A percentile compares a stretch with the other conserved stretches of the same genome.
Conservation (phyloP, 345 rosid species). For the Camelina laxa region DNA sequence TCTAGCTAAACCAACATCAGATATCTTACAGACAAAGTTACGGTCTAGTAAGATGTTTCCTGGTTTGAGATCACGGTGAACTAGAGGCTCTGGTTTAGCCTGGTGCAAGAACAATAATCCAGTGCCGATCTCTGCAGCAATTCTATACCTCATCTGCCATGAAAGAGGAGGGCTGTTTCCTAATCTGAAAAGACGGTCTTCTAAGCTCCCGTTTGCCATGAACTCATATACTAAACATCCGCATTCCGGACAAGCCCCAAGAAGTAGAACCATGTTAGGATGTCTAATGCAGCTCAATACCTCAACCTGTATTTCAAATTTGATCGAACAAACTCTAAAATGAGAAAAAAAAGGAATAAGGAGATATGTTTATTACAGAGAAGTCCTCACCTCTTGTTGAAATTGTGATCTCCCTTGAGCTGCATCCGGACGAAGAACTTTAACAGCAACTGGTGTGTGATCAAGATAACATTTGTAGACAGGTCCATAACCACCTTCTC, state of each 20-base stretch:
- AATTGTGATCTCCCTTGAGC: conserved; percentile 97
- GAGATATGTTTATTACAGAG: not conserved
- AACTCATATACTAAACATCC: conserved; percentile 90
- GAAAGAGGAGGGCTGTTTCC: conserved; percentile 68
- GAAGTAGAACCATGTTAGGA: conserved; percentile 90
- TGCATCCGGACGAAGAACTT: conserved; percentile 90
- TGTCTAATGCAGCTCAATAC: conserved; percentile 89
- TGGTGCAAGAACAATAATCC: conserved; percentile 86
- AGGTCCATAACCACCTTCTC: conserved; percentile 99
- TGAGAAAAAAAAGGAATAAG: not conserved
- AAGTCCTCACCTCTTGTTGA: conserved; percentile 71
- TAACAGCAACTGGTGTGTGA: conserved; percentile 90
- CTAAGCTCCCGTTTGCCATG: conserved; percentile 94
- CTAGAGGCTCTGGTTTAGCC: conserved; percentile 87
- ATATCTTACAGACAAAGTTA: conserved; percentile 88
- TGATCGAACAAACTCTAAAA: not conserved
- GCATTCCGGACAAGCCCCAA: conserved; percentile 89
- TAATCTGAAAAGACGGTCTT: conserved; percentile 69
- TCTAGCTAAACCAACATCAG: conserved; percentile 92
- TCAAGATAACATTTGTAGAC: conserved; percentile 80
- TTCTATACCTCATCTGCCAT: conserved; percentile 78
- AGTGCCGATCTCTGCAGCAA: conserved; percentile 87
- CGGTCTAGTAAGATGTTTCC: conserved; percentile 86
- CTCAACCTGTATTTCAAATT: conserved; percentile 59
- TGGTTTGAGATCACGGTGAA: conserved; percentile 92